phyloP scores from a whole-genome alignment of 192 early-diverging fungal genomes.

The Thamnidium elegans region DNA sequence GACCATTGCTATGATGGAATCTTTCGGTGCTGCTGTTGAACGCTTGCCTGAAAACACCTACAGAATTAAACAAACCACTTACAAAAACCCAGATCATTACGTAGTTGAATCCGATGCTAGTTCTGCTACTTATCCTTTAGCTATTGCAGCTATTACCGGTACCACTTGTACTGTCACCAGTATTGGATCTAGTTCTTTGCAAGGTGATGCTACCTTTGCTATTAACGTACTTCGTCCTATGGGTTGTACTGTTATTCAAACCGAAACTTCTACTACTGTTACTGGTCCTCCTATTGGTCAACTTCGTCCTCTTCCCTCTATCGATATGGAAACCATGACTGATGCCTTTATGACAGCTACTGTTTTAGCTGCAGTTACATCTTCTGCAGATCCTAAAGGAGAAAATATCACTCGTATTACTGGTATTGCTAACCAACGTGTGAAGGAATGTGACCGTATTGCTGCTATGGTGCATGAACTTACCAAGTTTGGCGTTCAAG shows the following conservation, averaged over 20 bases:
- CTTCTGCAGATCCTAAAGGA: conserved; percentile 28
- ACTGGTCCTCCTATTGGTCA: conserved; percentile 72
- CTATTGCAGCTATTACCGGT: conserved; percentile 95
- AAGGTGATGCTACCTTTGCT: conserved; percentile 91
- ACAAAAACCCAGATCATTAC: conserved; percentile 82
- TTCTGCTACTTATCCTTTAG: conserved; percentile 96
- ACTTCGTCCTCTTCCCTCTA: conserved; percentile 65
- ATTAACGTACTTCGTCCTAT: conserved; percentile 86
- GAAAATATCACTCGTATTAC: conserved; percentile 79
- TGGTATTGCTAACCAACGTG: conserved; percentile 96
- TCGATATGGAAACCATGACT: conserved; percentile 99
- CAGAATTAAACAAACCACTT: conserved; percentile 72
- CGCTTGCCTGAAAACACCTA: conserved; percentile 78
- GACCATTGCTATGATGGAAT: conserved; percentile 98
- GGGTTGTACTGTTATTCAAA: conserved; percentile 92
- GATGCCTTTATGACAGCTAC: conserved; percentile 97
- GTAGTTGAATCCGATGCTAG: conserved; percentile 94
- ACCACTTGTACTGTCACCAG: conserved; percentile 82
- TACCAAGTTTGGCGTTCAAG: conserved; percentile 80
- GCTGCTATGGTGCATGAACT: conserved; percentile 94
- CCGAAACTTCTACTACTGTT: conserved; percentile 86
- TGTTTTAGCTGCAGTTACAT: conserved; percentile 87
- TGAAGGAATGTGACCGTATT: conserved; percentile 98
- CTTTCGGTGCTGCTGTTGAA: conserved; percentile 83
- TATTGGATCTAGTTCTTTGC: conserved; percentile 89